Evolutionary conservation across 2,329 filamentous ascomycete species (phyloP).

Genomic region (Penicillium griseofulvum): DNA sequence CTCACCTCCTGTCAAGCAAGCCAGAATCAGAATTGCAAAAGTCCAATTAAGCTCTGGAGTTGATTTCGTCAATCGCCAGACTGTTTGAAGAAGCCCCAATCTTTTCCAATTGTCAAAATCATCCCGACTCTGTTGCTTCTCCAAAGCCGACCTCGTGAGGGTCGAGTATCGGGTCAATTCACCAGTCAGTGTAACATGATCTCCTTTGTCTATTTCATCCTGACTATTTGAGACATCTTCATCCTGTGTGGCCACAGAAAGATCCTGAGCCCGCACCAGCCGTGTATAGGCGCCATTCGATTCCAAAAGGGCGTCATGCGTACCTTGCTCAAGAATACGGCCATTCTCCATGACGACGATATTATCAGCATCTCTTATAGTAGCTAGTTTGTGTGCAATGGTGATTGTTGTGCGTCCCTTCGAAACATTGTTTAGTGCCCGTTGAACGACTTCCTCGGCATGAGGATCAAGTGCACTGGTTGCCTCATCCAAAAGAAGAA

Average conservation of each 20-base stretch:
- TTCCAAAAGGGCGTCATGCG: constrained; percentile 39
- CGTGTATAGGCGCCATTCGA: constrained; percentile 36
- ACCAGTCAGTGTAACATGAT: background rate
- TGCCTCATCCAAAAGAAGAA: constrained; percentile 85
- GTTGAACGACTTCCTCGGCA: constrained; percentile 81
- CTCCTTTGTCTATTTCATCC: background rate
- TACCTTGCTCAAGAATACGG: constrained; percentile 46
- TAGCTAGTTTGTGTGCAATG: constrained; percentile 48
- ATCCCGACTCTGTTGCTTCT: constrained; percentile 1
- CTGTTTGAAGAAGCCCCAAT: constrained; percentile 2
- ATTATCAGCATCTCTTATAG: constrained; percentile 45
- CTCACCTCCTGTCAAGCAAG: constrained; percentile 3
- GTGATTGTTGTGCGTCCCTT: constrained; percentile 47
- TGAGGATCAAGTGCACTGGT: constrained; percentile 85
- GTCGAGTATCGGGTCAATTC: constrained; percentile 3
- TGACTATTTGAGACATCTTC: constrained; percentile 11
- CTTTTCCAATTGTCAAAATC: constrained; percentile 10
- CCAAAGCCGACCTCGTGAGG: background rate
- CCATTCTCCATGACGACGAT: constrained; percentile 48
- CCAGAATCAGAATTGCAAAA: background rate
- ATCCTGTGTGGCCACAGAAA: constrained; percentile 28
- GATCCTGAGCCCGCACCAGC: constrained; percentile 49
- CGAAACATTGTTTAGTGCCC: constrained; percentile 71
- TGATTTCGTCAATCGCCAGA: background rate
- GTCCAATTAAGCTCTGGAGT: constrained; percentile 5